These are phyloP conservation scores for Bocquillonia castaneifolia DNA, from an alignment of 441 rosid genomes.

Conservation along the genomic window DNA sequence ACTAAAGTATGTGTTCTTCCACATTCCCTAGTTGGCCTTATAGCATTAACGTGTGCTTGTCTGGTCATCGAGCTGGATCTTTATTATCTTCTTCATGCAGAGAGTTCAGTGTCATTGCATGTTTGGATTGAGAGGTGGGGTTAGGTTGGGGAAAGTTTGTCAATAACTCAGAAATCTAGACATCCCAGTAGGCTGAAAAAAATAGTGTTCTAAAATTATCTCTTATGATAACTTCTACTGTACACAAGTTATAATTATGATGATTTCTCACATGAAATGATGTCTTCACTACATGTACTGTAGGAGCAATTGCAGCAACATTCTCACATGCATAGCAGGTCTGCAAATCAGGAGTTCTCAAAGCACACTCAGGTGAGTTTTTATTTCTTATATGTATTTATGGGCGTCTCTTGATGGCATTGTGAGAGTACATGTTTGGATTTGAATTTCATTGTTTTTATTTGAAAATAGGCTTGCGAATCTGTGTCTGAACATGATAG, in stretches of 20 bases:
- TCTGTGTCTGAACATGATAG: slow-evolving; percentile 17
- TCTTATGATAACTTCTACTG: background rate
- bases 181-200: background rate
- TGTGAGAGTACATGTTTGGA: slow-evolving; percentile 2
- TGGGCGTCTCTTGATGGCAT: slow-evolving; percentile 10
- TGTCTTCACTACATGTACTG: slow-evolving; percentile 9
- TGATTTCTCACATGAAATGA: slow-evolving; percentile 6
- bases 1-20: background rate
- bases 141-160: background rate
- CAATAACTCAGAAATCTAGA: background rate
- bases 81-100: background rate
- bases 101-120: background rate
- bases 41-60: background rate
- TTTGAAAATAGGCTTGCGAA: slow-evolving; percentile 27
- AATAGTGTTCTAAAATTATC: background rate
- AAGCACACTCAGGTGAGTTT: slow-evolving; percentile 29
- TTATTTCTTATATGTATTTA: background rate
- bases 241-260: background rate
- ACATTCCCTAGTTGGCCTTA: slow-evolving; percentile 2
- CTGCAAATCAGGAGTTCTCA: slow-evolving; percentile 22
- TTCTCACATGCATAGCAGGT: slow-evolving; percentile 20
- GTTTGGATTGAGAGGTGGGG: background rate
- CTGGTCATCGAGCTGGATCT: background rate
- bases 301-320: slow-evolving; percentile 35
- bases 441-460: slow-evolving; percentile 11